Evolutionary conservation across 768 basidiomycete genomes (phyloP).

Genomic region (Tylopilus intermedius): DNA sequence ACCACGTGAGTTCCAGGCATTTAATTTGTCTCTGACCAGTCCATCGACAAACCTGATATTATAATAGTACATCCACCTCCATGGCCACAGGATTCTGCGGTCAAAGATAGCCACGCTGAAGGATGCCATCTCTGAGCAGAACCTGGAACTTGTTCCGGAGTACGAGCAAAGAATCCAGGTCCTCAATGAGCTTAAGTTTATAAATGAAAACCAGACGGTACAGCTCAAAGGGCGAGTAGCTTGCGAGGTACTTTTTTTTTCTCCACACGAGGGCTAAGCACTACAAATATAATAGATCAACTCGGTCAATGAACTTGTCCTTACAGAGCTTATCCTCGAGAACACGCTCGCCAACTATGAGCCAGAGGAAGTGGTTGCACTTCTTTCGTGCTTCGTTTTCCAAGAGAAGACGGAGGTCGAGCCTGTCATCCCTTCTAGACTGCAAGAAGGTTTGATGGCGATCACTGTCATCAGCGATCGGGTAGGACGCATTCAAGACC

Average conservation of each 20-base stretch:
- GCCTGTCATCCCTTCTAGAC: constrained; percentile 71
- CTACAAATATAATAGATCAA: constrained; percentile 66
- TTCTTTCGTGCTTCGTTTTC: constrained; percentile 95
- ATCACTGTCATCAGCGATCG: constrained; percentile 76
- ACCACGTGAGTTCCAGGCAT: constrained; percentile 56
- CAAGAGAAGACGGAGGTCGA: constrained; percentile 96
- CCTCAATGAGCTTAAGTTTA: constrained; percentile 85
- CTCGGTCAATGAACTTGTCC: constrained; percentile 92
- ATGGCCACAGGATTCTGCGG: constrained; percentile 69
- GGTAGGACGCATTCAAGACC: constrained; percentile 75
- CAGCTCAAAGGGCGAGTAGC: constrained; percentile 95
- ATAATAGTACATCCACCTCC: constrained; percentile 66
- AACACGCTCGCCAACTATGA: constrained; percentile 88
- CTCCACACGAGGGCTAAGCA: neutral
- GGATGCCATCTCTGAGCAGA: constrained; percentile 89
- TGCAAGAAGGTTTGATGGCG: constrained; percentile 74
- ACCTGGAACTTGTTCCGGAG: constrained; percentile 92
- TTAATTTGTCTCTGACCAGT: constrained; percentile 5
- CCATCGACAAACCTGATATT: constrained; percentile 3
- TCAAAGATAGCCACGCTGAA: constrained; percentile 74
- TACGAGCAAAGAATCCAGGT: constrained; percentile 94
- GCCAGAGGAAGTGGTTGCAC: constrained; percentile 92
- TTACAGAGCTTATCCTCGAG: constrained; percentile 95
- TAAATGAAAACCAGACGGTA: constrained; percentile 94
- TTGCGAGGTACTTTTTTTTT: constrained; percentile 66